Percentiles rank a stretch among this genome's conserved stretches.
Evolutionary conservation across 2,329 filamentous ascomycete species (phyloP).

Genomic region (Fusarium sp.): DNA sequence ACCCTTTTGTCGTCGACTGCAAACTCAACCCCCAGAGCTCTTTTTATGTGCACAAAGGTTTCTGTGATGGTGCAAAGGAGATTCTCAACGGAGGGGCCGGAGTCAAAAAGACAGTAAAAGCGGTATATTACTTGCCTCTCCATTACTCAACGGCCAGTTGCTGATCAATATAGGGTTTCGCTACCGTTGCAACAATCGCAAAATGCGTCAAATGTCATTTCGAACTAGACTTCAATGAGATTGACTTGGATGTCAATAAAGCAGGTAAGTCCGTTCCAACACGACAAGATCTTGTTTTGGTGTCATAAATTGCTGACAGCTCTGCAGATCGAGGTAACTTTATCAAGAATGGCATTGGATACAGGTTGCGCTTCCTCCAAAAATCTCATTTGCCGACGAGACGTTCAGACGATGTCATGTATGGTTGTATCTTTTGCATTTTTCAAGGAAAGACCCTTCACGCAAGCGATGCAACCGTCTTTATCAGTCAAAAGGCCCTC

Average conservation of each 20-base stretch:
- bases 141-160: not conserved
- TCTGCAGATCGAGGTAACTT: conserved; percentile 62
- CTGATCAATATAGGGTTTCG: conserved; percentile 55
- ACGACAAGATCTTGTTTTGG: conserved; percentile 3
- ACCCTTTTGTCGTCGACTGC: conserved; percentile 53
- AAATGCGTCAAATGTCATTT: conserved; percentile 67
- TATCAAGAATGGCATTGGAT: conserved; percentile 60
- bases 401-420: conserved; percentile 65
- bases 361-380: conserved; percentile 67
- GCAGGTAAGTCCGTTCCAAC: conserved; percentile 55
- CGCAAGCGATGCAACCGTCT: conserved; percentile 69
- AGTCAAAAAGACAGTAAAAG: conserved; percentile 64
- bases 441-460: conserved; percentile 63
- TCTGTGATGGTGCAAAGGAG: conserved; percentile 68
- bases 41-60: conserved; percentile 66
- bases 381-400: conserved; percentile 67
- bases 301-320: conserved; percentile 24
- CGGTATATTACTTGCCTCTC: conserved; percentile 52
- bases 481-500: conserved; percentile 65
- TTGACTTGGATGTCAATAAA: conserved; percentile 66
- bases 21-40: conserved; percentile 62
- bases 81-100: conserved; percentile 63
- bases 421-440: conserved; percentile 68
- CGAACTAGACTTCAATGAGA: conserved; percentile 65
- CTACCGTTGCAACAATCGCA: conserved; percentile 59